Base-by-base conservation (phyloP, 352 stramenopile species). In the Globisporangium takayamanum region DNA sequence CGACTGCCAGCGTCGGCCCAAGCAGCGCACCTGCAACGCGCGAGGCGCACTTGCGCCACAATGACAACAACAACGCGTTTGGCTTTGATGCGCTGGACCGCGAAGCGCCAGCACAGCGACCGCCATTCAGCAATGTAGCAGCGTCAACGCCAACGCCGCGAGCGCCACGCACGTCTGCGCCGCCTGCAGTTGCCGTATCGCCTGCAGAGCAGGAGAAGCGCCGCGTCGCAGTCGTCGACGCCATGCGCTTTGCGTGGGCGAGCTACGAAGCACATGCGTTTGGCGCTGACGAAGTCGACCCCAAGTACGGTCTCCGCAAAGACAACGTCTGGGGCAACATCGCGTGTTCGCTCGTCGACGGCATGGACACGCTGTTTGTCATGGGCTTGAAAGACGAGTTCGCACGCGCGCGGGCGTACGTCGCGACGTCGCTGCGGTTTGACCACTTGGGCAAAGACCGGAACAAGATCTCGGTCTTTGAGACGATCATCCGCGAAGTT, bases 401-500 rank as follows among this genome's bases (percentile, higher is more conserved):
- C 61, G 60, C 76, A 20, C 78, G 95, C 48, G 94, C 90, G 0
- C 71, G 78, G 42, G 77, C 98, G 25, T 98, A 95, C 67, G 78
- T 99, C 33, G 72, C 67, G 0, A 67, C 77, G 18, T 64, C 86
- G 26, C 57, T 98, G 0, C 74, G 97, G 61, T 94, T 98, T 46
- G 73, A 76, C 4, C 81, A 93, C 37, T 57, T 91, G 44, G 80
- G 80, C 14, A 74, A 73, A 20, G 73, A 83, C 66, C 60, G 62
- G 28, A 74, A 60, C 50, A 74, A 59, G 15, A 78, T 99, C 11
- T 98, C 91, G 22, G 78, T 98, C 22, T 99, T 99, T 78, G 97
- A 99, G 80, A 99, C 96, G 1, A 99, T 97, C 46, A 99, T 99
- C 81, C 92, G 97, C 25, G 92, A 94, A 69, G 80, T 99, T 4